Percentiles rank a stretch among this genome's conserved stretches.
Evolutionary conservation across 2,329 filamentous ascomycete species (phyloP).

Genomic region (Alternaria triticina): DNA sequence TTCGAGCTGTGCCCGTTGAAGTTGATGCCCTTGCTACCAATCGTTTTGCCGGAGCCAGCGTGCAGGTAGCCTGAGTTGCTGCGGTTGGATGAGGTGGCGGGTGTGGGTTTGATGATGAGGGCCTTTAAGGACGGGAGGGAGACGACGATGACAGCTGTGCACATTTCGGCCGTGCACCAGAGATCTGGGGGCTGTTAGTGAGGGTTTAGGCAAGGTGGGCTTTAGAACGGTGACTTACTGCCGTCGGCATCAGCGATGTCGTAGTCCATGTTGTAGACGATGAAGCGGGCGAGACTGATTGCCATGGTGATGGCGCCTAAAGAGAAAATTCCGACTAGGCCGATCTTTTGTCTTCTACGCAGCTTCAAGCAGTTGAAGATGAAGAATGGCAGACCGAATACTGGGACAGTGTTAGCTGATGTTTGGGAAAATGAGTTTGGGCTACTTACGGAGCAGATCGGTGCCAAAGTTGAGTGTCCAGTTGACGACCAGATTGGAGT

Average conservation of each 20-base stretch:
- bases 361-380: conserved; percentile 30
- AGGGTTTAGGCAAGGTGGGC: too few relatives aligned
- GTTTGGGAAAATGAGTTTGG: fast-evolving
- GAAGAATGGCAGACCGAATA: conserved; percentile 32
- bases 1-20: conserved; percentile 6
- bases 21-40: not conserved
- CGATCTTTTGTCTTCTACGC: conserved; percentile 29
- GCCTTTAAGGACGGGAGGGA: conserved; percentile 27
- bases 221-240: too few relatives aligned
- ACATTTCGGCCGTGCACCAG: conserved; percentile 33
- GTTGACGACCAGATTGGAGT: conserved; percentile 13
- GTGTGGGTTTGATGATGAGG: conserved; percentile 17
- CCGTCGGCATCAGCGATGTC: conserved; percentile 25
- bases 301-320: conserved; percentile 27
- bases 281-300: conserved; percentile 29
- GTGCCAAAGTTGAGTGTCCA: conserved; percentile 28
- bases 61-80: conserved; percentile 23
- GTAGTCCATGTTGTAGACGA: conserved; percentile 26
- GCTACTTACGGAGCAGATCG: conserved; percentile 23
- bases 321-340: conserved; percentile 29
- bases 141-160: conserved; percentile 27
- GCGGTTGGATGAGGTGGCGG: conserved; percentile 9
- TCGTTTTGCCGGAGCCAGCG: not conserved
- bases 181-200: conserved; percentile 17
- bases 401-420: conserved; percentile 2